phyloP scores from a whole-genome alignment of 2,329 filamentous ascomycete genomes.

The Curvularia hawaiiensis region DNA sequence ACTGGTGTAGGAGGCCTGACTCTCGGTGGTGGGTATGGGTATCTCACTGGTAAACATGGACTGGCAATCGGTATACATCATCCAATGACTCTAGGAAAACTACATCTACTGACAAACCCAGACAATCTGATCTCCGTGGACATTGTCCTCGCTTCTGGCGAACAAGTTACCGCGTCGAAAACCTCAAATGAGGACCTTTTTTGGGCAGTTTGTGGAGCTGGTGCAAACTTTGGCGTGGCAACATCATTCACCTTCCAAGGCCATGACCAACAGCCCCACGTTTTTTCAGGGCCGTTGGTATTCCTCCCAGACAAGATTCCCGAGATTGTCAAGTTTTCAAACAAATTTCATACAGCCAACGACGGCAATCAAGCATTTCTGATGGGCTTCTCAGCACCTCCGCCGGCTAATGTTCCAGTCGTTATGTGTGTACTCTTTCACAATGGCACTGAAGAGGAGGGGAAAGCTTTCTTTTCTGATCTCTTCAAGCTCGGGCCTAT shows the following conservation, averaged over 20 bases:
- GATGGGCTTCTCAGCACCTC: constrained; percentile 35
- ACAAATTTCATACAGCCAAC: constrained; percentile 36
- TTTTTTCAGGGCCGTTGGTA: constrained; percentile 46
- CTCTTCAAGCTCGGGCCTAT: constrained; percentile 37
- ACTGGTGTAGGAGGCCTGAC: constrained; percentile 65
- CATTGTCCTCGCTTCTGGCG: constrained; percentile 45
- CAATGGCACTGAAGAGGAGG: constrained; percentile 43
- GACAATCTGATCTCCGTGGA: constrained; percentile 48
- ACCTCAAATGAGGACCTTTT: constrained; percentile 42
- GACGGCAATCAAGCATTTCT: constrained; percentile 39
- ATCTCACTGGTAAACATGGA: constrained; percentile 60
- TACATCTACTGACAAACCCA: background rate
- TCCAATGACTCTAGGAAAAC: background rate
- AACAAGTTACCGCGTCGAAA: constrained; percentile 40
- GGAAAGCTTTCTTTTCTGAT: constrained; percentile 29
- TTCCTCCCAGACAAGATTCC: constrained; percentile 40
- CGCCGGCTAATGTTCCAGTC: constrained; percentile 37
- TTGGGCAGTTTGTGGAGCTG: constrained; percentile 48
- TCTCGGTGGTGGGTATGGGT: constrained; percentile 63
- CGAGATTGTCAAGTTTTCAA: constrained; percentile 35
- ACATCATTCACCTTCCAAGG: constrained; percentile 52
- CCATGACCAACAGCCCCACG: constrained; percentile 35
- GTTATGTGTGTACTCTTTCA: constrained; percentile 40
- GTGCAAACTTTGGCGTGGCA: constrained; percentile 44
- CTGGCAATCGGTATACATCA: constrained; percentile 55